phyloP scores from a whole-genome alignment of 2,329 filamentous ascomycete genomes.

The Pseudogymnoascus sp. region DNA sequence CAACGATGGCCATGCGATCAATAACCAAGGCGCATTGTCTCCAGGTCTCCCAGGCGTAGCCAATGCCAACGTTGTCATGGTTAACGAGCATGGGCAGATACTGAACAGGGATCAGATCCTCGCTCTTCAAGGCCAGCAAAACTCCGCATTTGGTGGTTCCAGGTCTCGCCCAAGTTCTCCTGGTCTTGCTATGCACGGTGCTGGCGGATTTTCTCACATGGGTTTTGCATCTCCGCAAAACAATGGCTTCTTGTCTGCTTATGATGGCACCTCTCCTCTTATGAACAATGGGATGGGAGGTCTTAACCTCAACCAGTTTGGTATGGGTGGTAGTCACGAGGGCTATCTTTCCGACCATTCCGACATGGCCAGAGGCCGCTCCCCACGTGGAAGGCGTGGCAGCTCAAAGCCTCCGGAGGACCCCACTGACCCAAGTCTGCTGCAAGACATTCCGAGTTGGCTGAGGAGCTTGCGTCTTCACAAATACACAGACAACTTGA shows the following conservation, averaged over 20 bases:
- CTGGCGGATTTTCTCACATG: slow-evolving; percentile 52
- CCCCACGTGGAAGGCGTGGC: slow-evolving; percentile 82
- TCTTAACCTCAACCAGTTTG: slow-evolving; percentile 66
- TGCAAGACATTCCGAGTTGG: slow-evolving; percentile 96
- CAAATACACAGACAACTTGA: slow-evolving; percentile 98
- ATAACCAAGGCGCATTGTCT: slow-evolving; percentile 55
- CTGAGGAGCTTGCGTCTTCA: slow-evolving; percentile 88
- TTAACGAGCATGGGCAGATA: slow-evolving; percentile 86
- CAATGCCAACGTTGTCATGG: slow-evolving; percentile 79
- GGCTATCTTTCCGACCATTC: slow-evolving; percentile 92
- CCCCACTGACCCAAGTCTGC: slow-evolving; percentile 79
- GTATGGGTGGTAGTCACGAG: slow-evolving; percentile 57
- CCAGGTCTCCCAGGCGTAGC: slow-evolving; percentile 61
- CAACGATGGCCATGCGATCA: slow-evolving; percentile 63
- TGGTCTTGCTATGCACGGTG: slow-evolving; percentile 61
- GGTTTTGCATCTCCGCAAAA: slow-evolving; percentile 83
- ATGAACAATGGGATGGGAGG: slow-evolving; percentile 65
- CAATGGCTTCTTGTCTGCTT: slow-evolving; percentile 88
- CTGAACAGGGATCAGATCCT: slow-evolving; percentile 79
- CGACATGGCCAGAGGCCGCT: slow-evolving; percentile 82
- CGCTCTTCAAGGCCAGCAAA: slow-evolving; percentile 63
- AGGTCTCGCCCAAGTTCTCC: slow-evolving; percentile 80
- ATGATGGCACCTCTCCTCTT: slow-evolving; percentile 65
- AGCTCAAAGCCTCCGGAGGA: slow-evolving; percentile 98
- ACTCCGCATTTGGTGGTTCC: slow-evolving; percentile 76